Evolutionary conservation across 2,329 filamentous ascomycete genomes (phyloP).

Genomic region (Colletotrichum lentis): DNA sequence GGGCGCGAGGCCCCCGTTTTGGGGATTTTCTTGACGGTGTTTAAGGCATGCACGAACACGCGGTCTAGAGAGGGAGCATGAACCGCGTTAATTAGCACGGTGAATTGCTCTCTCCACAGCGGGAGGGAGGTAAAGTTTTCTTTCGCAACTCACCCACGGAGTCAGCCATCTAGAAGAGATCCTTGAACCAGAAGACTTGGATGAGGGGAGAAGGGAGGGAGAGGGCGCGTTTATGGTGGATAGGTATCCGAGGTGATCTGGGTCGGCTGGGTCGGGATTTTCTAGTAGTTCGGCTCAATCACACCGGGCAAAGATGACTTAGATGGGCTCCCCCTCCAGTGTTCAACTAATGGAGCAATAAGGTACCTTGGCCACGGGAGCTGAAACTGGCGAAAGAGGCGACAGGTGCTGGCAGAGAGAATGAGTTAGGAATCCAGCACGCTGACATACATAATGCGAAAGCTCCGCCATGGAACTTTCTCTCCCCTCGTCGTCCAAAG

Average conservation of each 20-base stretch:
- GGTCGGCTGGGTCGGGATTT: constrained; percentile 26
- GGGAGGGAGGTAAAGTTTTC: constrained; percentile 33
- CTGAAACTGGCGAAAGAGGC: constrained; percentile 9
- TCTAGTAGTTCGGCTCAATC: constrained; percentile 28
- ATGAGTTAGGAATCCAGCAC: constrained; percentile 25
- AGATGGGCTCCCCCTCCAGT: constrained; percentile 18
- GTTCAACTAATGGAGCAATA: constrained; percentile 18
- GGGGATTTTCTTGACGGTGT: constrained; percentile 97
- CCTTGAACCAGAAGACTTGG: constrained; percentile 16
- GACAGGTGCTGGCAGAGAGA: constrained; percentile 27
- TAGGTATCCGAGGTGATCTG: constrained; percentile 24
- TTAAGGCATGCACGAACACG: constrained; percentile 98
- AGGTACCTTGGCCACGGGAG: constrained; percentile 21
- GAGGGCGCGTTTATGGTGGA: constrained; percentile 21
- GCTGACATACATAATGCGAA: constrained; percentile 34
- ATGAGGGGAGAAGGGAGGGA: constrained; percentile 4
- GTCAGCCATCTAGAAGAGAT: constrained; percentile 48
- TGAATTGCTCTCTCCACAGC: constrained; percentile 40
- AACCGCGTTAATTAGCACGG: constrained; percentile 36
- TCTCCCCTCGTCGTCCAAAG: constrained; percentile 20
- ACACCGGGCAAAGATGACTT: constrained; percentile 25
- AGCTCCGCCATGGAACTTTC: constrained; percentile 32
- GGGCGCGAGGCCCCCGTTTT: constrained; percentile 91
- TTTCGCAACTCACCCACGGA: constrained; percentile 48
- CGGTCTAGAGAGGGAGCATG: constrained; percentile 69